phyloP scores from a whole-genome alignment of 2,329 filamentous ascomycete genomes.

The Verticillium dahliae region DNA sequence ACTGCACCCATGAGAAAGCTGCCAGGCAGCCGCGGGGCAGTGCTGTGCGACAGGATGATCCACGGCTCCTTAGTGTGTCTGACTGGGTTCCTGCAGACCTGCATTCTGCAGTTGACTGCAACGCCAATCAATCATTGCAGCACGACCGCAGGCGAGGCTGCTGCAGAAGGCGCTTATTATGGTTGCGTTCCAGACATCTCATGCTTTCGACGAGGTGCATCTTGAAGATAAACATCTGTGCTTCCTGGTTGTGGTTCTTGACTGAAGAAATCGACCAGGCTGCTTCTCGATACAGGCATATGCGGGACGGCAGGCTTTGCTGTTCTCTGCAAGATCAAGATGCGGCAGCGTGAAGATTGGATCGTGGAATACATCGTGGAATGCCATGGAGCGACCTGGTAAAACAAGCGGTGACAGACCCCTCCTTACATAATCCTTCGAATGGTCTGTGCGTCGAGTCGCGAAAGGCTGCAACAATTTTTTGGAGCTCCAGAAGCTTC shows the following conservation, averaged over 20 bases:
- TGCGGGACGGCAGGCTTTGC: no score
- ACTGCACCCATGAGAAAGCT: background rate
- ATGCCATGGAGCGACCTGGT: background rate
- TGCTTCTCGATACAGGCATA: no score
- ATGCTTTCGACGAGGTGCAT: no score
- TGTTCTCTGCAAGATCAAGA: no score
- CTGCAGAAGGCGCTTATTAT: background rate
- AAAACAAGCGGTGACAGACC: background rate
- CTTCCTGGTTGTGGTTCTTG: no score
- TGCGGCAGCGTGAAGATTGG: no score
- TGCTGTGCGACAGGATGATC: background rate
- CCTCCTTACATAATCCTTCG: slow-evolving; percentile 9
- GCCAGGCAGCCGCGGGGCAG: background rate
- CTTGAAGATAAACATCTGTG: no score
- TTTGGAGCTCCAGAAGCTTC: slow-evolving; percentile 39
- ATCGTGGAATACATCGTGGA: no score
- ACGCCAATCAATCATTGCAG: background rate
- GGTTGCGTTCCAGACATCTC: no score
- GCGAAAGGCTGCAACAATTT: slow-evolving; percentile 41
- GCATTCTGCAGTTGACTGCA: background rate
- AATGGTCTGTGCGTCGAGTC: slow-evolving; percentile 12
- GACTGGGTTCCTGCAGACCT: background rate
- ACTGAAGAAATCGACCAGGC: no score
- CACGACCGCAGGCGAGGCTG: background rate
- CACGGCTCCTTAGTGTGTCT: background rate